phyloP scores from a whole-genome alignment of 1,139 yeast species.

The Sugiyamaella neomexicana region DNA sequence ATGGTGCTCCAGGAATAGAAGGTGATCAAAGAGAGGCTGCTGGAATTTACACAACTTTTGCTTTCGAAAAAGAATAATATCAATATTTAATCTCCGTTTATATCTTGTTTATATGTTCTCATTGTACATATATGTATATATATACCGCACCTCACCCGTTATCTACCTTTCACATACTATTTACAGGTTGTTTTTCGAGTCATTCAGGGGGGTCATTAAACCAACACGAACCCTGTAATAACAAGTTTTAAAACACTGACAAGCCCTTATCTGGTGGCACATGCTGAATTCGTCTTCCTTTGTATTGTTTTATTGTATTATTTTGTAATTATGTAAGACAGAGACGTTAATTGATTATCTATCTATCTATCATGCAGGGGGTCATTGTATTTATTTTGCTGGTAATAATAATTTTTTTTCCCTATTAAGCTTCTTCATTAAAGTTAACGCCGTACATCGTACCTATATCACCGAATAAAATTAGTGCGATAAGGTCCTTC shows the following conservation, averaged over 20 bases:
- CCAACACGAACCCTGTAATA: no score
- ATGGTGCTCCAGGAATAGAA: slow-evolving; percentile 83
- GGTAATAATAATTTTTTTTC: background rate
- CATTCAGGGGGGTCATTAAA: no score
- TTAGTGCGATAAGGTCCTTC: background rate
- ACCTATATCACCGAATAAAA: background rate
- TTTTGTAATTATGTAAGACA: no score
- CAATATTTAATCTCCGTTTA: background rate
- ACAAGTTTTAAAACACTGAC: no score
- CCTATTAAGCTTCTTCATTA: background rate
- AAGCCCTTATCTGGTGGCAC: no score
- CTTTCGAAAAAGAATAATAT: slow-evolving; percentile 55
- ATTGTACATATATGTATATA: no score
- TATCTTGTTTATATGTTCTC: background rate
- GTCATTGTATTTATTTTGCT: background rate
- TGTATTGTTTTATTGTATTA: no score
- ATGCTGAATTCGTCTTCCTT: no score
- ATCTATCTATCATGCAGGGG: background rate
- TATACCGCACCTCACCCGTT: background rate
- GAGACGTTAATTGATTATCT: no score
- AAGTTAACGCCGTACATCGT: background rate
- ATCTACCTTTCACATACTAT: no score
- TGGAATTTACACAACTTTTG: slow-evolving; percentile 78
- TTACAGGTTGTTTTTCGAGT: no score
- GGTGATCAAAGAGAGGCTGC: slow-evolving; percentile 92